phyloP scores from a whole-genome alignment of 305 asterid genomes.

The Solanum chacoense region DNA sequence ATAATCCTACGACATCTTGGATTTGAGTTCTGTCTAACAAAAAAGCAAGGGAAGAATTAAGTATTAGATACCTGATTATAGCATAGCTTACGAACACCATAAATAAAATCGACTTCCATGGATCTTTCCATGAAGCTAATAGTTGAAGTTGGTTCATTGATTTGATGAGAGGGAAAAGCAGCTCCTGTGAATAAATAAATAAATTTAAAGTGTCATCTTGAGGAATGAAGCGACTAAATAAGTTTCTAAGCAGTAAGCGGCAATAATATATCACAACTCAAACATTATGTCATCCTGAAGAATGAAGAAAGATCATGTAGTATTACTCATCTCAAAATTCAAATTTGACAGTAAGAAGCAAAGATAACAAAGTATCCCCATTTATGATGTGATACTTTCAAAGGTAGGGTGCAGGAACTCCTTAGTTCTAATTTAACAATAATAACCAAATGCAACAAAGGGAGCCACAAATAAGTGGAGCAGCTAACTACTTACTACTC shows the following conservation, averaged over 20 bases:
- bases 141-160: conserved; percentile 31
- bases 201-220: neutral
- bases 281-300: conserved; percentile 1
- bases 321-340: neutral
- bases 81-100: conserved; percentile 48
- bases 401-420: neutral
- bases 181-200: conserved; percentile 32
- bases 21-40: neutral
- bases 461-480: neutral
- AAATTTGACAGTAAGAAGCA: neutral
- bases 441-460: neutral
- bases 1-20: neutral
- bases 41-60: neutral
- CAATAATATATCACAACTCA: neutral
- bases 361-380: neutral
- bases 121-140: conserved; percentile 76
- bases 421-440: neutral
- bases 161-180: conserved; percentile 57
- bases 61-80: conserved; percentile 38
- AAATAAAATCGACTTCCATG: conserved; percentile 52
- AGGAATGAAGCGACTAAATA: neutral
- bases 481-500: neutral
- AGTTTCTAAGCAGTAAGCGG: neutral
- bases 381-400: neutral
- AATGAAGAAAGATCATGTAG: conserved; percentile 1